Evolutionary conservation across 177 flowering plant species (phyloP).

Genomic region (Telopea speciosissima): DNA sequence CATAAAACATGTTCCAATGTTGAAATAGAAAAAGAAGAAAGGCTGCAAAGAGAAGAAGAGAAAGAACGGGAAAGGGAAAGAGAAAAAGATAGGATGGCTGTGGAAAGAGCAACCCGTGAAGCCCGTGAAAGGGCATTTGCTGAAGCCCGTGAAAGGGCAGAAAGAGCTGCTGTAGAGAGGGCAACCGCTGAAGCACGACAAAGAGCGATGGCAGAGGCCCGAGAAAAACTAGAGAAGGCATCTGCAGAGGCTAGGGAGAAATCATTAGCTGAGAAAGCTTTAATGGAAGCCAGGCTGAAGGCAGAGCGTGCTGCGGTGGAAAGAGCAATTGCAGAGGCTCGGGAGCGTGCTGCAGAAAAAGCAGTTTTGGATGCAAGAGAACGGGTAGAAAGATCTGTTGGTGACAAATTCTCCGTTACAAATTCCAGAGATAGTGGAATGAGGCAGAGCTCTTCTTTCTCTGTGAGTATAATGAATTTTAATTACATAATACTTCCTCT

Average conservation of each 20-base stretch:
- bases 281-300: slow-evolving; percentile 55
- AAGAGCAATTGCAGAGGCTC: slow-evolving; percentile 84
- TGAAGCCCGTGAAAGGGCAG: slow-evolving; percentile 78
- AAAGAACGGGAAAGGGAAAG: slow-evolving; percentile 26
- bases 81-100: slow-evolving; percentile 28
- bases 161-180: slow-evolving; percentile 57
- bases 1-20: slow-evolving; percentile 15
- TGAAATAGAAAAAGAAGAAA: slow-evolving; percentile 35
- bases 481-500: neutral
- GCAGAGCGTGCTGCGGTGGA: slow-evolving; percentile 94
- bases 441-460: slow-evolving; percentile 36
- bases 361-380: slow-evolving; percentile 37
- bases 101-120: slow-evolving; percentile 62
- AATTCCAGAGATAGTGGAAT: slow-evolving; percentile 31
- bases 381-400: slow-evolving; percentile 38
- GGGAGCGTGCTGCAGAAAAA: slow-evolving; percentile 77
- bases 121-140: slow-evolving; percentile 79
- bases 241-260: slow-evolving; percentile 41
- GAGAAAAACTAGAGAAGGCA: slow-evolving; percentile 44
- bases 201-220: slow-evolving; percentile 39
- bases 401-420: slow-evolving; percentile 44
- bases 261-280: slow-evolving; percentile 42
- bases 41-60: slow-evolving; percentile 29
- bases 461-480: slow-evolving; percentile 25
- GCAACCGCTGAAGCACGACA: slow-evolving; percentile 51